Evolutionary conservation across 441 rosid genomes (phyloP), one percentile per base, ranked within the genome.

Genomic region (Cnidoscolus chayamansa): DNA sequence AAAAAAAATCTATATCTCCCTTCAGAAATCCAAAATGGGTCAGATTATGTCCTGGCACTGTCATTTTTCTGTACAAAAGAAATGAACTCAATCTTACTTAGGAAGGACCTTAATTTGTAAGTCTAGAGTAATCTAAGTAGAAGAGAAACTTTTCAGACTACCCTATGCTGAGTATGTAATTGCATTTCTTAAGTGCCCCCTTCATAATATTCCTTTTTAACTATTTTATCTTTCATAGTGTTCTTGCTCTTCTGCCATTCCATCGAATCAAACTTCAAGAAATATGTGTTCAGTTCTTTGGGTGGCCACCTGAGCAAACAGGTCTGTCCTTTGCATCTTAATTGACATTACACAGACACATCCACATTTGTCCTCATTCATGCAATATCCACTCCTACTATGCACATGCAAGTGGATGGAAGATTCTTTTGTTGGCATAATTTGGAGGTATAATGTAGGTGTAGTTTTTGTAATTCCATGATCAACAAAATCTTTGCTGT

Each of bases 231-330:
- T 68, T 74, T 72, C 40, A 67, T 63, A 94, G 96, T 81, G 89
- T 78, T 75, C 85, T 92, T 73, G 84, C 85, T 65, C 89, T 74
- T 58, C 86, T 79, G 75, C 87, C 83, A 57, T 87, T 92, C 78
- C 92, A 80, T 63, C 90, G 72, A 31, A 72, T 73, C 67, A 80
- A 78, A 79, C 82, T 94, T 78, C 97, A 90, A 47, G 78, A 82
- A 73, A 37, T 87, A 74, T 92, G 98, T 76, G 76, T 79, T 59
- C 79, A 85, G 81, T 86, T 82, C 79, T 87, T 94, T 78, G 90
- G 78, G 65, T 94, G 99, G 99, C 85, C 93, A 63, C 86, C 96
- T 50, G 94, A 88, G 82, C 88, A 84, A 82, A 89, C 98, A 87
- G 96, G 99, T 94, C 61, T 50, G 11, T 37, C 67, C 35, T 76